A percentile compares a stretch with the other conserved stretches of the same genome.
Conservation (phyloP, 2,329 filamentous ascomycete species). For the Fusarium redolens region DNA sequence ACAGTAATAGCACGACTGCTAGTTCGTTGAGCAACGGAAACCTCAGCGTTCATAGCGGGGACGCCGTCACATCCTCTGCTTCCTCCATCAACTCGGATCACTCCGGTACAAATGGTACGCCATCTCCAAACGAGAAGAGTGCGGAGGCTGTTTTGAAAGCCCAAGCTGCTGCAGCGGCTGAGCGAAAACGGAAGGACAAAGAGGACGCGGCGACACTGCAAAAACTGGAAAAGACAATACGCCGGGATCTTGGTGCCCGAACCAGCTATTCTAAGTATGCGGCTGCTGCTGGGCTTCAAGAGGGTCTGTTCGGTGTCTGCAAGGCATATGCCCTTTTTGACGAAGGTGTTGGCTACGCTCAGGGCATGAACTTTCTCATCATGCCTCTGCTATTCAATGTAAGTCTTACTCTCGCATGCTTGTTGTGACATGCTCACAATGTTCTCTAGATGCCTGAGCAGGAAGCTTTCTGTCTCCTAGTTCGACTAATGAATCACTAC, state of each 20-base stretch:
- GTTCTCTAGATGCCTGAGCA: slow-evolving; percentile 85
- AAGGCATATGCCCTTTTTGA: slow-evolving; percentile 98
- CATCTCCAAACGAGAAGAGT: slow-evolving; percentile 71
- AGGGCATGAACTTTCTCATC: slow-evolving; percentile 98
- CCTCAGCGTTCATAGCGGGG: slow-evolving; percentile 68
- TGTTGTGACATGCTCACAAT: slow-evolving; percentile 11
- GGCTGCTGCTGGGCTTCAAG: slow-evolving; percentile 88
- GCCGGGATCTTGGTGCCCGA: slow-evolving; percentile 87
- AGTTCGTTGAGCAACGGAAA: slow-evolving; percentile 66
- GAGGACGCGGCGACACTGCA: slow-evolving; percentile 78
- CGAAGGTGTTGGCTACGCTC: slow-evolving; percentile 93
- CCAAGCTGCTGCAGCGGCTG: slow-evolving; percentile 71
- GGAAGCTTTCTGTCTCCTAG: slow-evolving; percentile 93
- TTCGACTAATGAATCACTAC: slow-evolving; percentile 97
- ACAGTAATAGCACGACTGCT: slow-evolving; percentile 64
- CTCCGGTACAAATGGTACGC: slow-evolving; percentile 69
- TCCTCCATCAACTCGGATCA: slow-evolving; percentile 86
- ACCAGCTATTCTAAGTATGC: slow-evolving; percentile 98
- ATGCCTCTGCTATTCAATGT: slow-evolving; percentile 97
- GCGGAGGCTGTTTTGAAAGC: slow-evolving; percentile 73
- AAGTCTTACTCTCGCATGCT: slow-evolving; percentile 49
- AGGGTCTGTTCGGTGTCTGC: slow-evolving; percentile 93
- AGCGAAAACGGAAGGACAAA: slow-evolving; percentile 82
- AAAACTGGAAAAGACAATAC: slow-evolving; percentile 92
- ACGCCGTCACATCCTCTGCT: slow-evolving; percentile 78